phyloP scores from a whole-genome alignment of 2,329 filamentous ascomycete species.

The Neophaeococcomyces aloes region DNA sequence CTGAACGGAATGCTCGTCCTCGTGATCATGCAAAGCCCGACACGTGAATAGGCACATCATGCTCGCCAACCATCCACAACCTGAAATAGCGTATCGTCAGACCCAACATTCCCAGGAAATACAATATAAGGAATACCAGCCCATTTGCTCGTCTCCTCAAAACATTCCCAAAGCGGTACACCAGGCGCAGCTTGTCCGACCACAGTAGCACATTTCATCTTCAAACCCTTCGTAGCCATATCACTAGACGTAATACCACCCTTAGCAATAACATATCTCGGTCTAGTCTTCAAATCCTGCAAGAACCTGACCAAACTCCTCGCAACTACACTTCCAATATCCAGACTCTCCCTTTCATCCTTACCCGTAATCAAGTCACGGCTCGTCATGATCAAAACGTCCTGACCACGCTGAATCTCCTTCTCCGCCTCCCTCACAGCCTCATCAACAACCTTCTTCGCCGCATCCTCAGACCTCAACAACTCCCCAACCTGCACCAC shows the following conservation, averaged over 20 bases:
- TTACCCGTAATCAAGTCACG: constrained; percentile 41
- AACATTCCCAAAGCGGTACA: constrained; percentile 49
- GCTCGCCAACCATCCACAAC: constrained; percentile 33
- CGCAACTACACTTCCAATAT: constrained; percentile 46
- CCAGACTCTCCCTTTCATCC: constrained; percentile 42
- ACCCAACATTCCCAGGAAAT: constrained; percentile 49
- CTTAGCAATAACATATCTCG: constrained; percentile 49
- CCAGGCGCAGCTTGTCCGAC: constrained; percentile 49
- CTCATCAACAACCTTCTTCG: constrained; percentile 26
- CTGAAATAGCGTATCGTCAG: constrained; percentile 37
- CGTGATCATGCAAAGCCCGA: neutral
- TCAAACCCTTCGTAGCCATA: constrained; percentile 46
- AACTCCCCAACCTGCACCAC: constrained; percentile 41
- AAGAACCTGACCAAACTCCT: constrained; percentile 43
- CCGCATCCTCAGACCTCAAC: constrained; percentile 25
- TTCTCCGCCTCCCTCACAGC: constrained; percentile 30
- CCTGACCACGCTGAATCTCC: constrained; percentile 36
- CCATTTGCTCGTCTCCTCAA: constrained; percentile 43
- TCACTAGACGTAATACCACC: constrained; percentile 52
- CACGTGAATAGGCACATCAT: neutral
- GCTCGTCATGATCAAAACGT: constrained; percentile 51
- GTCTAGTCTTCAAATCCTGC: constrained; percentile 36
- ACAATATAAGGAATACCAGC: constrained; percentile 39
- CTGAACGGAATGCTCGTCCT: neutral
- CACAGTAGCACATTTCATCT: constrained; percentile 44